Conservation (phyloP, 495 filamentous ascomycete genomes). For the Sabuloglossum arenarium region DNA sequence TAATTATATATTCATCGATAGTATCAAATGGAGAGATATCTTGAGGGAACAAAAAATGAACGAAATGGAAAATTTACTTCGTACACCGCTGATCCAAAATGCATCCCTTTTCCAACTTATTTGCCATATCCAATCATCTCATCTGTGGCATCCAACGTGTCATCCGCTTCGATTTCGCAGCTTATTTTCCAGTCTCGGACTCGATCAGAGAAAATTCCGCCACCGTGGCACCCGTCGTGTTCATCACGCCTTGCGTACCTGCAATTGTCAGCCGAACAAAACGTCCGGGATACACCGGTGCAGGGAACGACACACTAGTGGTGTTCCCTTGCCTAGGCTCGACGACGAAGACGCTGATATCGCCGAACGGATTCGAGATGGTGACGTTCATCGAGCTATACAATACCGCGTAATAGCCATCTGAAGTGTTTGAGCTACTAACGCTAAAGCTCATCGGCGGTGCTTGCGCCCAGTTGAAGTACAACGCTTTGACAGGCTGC, state of each 20-base stretch:
- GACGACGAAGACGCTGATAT: slow-evolving; percentile 12
- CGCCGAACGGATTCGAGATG: slow-evolving; percentile 13
- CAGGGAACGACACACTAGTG: slow-evolving; percentile 17
- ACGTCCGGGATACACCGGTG: slow-evolving; percentile 15
- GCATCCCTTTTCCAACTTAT: no score
- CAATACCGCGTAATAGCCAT: slow-evolving; percentile 4
- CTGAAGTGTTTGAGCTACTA: slow-evolving; percentile 26
- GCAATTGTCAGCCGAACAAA: slow-evolving; percentile 23
- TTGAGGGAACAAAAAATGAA: no score
- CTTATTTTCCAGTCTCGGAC: no score
- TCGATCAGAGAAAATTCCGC: no score
- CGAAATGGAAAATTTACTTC: no score
- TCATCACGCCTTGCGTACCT: slow-evolving; percentile 23
- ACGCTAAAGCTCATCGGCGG: slow-evolving; percentile 37
- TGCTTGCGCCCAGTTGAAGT: slow-evolving; percentile 44
- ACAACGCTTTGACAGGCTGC: slow-evolving; percentile 27
- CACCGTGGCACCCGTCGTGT: slow-evolving; percentile 42
- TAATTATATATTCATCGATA: no score
- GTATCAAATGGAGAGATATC: no score
- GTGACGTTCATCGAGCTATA: slow-evolving; percentile 9
- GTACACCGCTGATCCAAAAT: no score
- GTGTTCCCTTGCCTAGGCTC: slow-evolving; percentile 16
- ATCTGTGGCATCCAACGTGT: no score
- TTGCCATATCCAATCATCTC: no score
- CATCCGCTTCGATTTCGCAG: no score